Evolutionary conservation across 345 rosid genomes (phyloP).

Genomic region (Carallia pectinifolia): DNA sequence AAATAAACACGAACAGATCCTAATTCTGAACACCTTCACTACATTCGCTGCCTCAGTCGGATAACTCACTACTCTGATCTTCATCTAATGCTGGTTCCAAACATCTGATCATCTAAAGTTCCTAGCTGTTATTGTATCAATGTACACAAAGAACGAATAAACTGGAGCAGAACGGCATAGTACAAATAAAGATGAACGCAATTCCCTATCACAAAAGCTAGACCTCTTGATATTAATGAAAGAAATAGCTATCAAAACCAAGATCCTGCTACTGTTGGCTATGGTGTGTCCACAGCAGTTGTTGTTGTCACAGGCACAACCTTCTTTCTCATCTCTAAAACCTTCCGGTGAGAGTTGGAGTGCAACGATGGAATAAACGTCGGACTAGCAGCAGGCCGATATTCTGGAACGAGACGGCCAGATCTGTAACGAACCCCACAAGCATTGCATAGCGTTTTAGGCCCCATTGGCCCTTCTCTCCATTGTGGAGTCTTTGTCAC

Average conservation of each 20-base stretch:
- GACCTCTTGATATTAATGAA: slow-evolving; percentile 27
- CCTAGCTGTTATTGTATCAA: slow-evolving; percentile 36
- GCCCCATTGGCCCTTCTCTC: slow-evolving; percentile 93
- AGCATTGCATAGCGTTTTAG: slow-evolving; percentile 93
- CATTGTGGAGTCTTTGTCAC: slow-evolving; percentile 84
- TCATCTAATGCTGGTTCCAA: slow-evolving; percentile 7
- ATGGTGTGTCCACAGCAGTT: slow-evolving; percentile 1
- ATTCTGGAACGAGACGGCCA: slow-evolving; percentile 84
- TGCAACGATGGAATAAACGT: slow-evolving; percentile 63
- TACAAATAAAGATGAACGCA: slow-evolving; percentile 21
- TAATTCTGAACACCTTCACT: slow-evolving; percentile 18
- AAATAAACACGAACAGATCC: background rate
- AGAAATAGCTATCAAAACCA: slow-evolving; percentile 32
- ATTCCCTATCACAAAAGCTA: slow-evolving; percentile 26
- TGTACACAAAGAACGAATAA: slow-evolving; percentile 45
- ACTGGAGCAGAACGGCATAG: slow-evolving; percentile 6
- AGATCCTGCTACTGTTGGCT: slow-evolving; percentile 18
- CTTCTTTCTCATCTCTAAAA: slow-evolving; percentile 73
- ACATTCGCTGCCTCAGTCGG: slow-evolving; percentile 6
- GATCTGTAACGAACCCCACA: slow-evolving; percentile 90
- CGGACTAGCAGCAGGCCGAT: slow-evolving; percentile 90
- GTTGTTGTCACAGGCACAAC: slow-evolving; percentile 4
- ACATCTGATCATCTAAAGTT: slow-evolving; percentile 27
- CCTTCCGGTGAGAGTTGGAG: slow-evolving; percentile 80
- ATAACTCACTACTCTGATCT: background rate